Evolutionary conservation across 2,329 filamentous ascomycete species (phyloP).

Genomic region (Xylariaceae sp.): DNA sequence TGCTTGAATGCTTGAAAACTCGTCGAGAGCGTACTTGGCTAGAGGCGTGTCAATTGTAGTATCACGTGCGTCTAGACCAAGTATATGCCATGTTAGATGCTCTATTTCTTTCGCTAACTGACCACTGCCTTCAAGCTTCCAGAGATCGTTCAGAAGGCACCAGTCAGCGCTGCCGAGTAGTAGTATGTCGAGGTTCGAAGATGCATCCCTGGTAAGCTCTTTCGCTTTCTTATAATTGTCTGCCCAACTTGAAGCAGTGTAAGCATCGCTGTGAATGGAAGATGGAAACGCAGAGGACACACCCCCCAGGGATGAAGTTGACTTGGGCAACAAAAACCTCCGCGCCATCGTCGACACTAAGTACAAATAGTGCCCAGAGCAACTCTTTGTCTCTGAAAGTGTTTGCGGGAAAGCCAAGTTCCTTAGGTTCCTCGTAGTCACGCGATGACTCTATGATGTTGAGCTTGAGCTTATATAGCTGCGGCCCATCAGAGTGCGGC

Average conservation of each 20-base stretch:
- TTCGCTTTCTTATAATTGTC: not conserved
- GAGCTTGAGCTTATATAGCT: conserved; percentile 8
- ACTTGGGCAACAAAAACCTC: conserved; percentile 8
- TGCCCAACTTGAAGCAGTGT: not conserved
- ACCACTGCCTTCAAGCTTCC: not conserved
- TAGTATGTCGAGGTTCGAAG: not conserved
- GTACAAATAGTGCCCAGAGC: conserved; percentile 1
- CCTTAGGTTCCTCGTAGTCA: not conserved
- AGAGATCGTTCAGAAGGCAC: not conserved
- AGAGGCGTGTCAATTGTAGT: not conserved
- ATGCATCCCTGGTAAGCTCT: not conserved
- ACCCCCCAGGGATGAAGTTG: conserved; percentile 9
- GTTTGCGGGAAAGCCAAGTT: not conserved
- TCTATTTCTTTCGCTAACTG: not conserved
- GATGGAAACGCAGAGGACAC: not conserved
- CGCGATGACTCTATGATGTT: not conserved
- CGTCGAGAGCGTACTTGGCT: not conserved
- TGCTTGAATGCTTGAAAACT: not conserved
- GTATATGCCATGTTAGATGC: not conserved
- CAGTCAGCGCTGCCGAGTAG: not conserved
- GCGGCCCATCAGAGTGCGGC: not conserved
- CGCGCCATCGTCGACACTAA: not conserved
- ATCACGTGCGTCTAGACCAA: not conserved
- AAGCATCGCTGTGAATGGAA: not conserved
- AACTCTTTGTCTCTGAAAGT: not conserved